Evolutionary conservation across 2,329 filamentous ascomycete species (phyloP), one percentile per base, ranked within the genome.

Genomic region (Lasiodiplodia theobromae): DNA sequence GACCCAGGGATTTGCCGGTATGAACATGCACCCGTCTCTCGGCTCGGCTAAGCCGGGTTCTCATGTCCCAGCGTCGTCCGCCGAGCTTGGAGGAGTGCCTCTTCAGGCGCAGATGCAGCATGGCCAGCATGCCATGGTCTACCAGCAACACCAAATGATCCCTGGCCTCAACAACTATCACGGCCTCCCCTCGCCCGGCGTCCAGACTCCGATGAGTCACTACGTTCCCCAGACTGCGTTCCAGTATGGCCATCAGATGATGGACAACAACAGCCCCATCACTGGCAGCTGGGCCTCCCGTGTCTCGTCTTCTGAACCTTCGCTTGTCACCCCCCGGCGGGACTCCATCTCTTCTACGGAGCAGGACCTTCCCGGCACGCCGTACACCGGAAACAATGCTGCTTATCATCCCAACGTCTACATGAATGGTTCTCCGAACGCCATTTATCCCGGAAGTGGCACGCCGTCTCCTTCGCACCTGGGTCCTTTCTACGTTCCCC

Each of bases 321-420:
- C 83, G 10, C 77, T 86, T 63, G 82, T 85, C 78, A 85, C 83
- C 21, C 83, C 83, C 60, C 83, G 84, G 47, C 83, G 84, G 58
- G 83, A 84, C 71, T 85, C 84, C 8, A 77, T 84, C 71, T 86
- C 84, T 5, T 85, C 84, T 40, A 85, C 84, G 72, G 84, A 85
- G 79, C 83, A 85, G 68, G 83, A 85, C 60, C 79, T 83, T 70
- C 84, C 84, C 23, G 82, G 82, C 25, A 86, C 84, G 10, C 84
- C 84, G 3, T 81, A 79, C 58, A 68, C 67, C n/a, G 60, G 67
- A 40, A 62, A 60, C 57, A 60, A 68, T 23, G 52, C 58, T 25
- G 31, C 52, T 68, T 85, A 84, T 69, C 79, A 81, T 47, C 80
- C 80, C 56, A 80, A 79, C 54, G 77, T 84, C 23, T 83, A 85